Evolutionary conservation across 2,329 filamentous ascomycete genomes (phyloP).

Genomic region (Pseudonectria buxi): DNA sequence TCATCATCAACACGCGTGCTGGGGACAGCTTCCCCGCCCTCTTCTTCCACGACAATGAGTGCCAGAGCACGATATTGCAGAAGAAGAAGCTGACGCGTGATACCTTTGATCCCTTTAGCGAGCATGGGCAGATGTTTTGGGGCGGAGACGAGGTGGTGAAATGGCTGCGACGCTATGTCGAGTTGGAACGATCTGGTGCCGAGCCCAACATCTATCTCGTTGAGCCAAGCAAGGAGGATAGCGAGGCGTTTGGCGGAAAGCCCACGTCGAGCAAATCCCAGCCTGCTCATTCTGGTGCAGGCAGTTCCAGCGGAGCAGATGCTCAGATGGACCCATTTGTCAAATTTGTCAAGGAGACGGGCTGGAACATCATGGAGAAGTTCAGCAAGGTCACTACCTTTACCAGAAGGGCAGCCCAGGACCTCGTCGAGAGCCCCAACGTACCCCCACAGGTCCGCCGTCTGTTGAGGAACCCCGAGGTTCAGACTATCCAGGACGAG

Average conservation of each 20-base stretch:
- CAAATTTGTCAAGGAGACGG: conserved; percentile 88
- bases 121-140: conserved; percentile 87
- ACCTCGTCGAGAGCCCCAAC: conserved; percentile 84
- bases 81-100: conserved; percentile 80
- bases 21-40: conserved; percentile 92
- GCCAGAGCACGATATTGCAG: conserved; percentile 88
- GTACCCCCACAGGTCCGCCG: conserved; percentile 82
- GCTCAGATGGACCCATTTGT: conserved; percentile 86
- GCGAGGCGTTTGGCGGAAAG: conserved; percentile 67
- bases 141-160: conserved; percentile 90
- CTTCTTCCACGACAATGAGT: conserved; percentile 97
- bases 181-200: conserved; percentile 73
- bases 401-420: conserved; percentile 83
- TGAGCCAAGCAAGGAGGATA: conserved; percentile 80
- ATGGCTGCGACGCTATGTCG: conserved; percentile 81
- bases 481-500: conserved; percentile 91
- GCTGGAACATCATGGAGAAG: conserved; percentile 95
- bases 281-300: conserved; percentile 22
- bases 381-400: conserved; percentile 97
- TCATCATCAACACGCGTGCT: conserved; percentile 84
- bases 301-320: conserved; percentile 43
- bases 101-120: conserved; percentile 84
- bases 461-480: conserved; percentile 82
- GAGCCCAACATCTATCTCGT: conserved; percentile 90
- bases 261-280: conserved; percentile 34